Conservation (phyloP, 2,329 filamentous ascomycete species). For the Phialophora chinensis region DNA sequence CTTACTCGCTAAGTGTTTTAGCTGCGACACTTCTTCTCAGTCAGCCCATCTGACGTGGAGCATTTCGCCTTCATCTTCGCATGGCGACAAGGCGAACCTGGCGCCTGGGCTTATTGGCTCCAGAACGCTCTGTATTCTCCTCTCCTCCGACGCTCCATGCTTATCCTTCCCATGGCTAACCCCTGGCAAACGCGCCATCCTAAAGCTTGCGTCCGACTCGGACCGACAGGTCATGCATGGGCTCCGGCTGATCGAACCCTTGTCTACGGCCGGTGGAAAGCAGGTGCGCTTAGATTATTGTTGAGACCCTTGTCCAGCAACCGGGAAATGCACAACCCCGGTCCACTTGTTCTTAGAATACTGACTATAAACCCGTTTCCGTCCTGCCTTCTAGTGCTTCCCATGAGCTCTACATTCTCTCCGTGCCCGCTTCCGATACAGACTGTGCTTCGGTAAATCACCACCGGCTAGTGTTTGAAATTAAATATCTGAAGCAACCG, state of each 20-base stretch:
- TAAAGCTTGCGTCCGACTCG: slow-evolving; percentile 18
- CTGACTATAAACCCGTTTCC: slow-evolving; percentile 32
- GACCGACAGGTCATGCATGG: slow-evolving; percentile 19
- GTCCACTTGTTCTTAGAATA: not conserved
- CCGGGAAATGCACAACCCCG: slow-evolving; percentile 1
- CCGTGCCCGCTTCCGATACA: slow-evolving; percentile 26
- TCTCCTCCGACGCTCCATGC: slow-evolving; percentile 23
- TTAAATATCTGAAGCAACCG: not conserved
- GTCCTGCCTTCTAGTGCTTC: slow-evolving; percentile 18
- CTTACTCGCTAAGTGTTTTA: slow-evolving; percentile 17
- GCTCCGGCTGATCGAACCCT: slow-evolving; percentile 12
- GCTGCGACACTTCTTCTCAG: slow-evolving; percentile 10
- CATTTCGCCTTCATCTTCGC: not conserved
- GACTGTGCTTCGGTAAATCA: slow-evolving; percentile 6
- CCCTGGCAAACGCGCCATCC: slow-evolving; percentile 12
- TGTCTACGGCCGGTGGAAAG: slow-evolving; percentile 23
- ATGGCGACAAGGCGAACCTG: not conserved
- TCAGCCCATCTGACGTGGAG: slow-evolving; percentile 24
- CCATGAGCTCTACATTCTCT: slow-evolving; percentile 15
- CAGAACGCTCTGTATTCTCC: slow-evolving; percentile 2
- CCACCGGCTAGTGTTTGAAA: not conserved
- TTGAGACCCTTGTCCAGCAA: slow-evolving; percentile 2
- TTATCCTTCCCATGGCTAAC: slow-evolving; percentile 9
- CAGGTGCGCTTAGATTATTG: slow-evolving; percentile 2
- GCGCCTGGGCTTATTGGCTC: slow-evolving; percentile 18